Percentiles rank a stretch among this genome's conserved stretches.
Conservation (phyloP, 345 rosid species). For the Triadica sebifera region DNA sequence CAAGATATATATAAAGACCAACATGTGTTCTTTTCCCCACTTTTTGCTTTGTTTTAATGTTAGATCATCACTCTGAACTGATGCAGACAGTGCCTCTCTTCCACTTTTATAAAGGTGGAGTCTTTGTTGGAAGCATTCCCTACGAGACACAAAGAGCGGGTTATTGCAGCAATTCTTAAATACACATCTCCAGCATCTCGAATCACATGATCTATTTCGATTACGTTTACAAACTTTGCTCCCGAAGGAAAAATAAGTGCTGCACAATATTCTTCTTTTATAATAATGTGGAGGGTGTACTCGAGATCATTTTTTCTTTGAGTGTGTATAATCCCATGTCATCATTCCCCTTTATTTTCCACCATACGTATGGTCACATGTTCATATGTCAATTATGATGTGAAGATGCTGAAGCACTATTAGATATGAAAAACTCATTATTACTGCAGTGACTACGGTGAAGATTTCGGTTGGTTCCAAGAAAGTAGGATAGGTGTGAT, state of each 20-base stretch:
- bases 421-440: not conserved
- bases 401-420: not conserved
- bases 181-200: conserved; percentile 43
- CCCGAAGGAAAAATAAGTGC: not conserved
- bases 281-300: not conserved
- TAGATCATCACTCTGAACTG: conserved; percentile 6
- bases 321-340: not conserved
- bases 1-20: not conserved
- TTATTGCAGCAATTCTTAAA: conserved; percentile 61
- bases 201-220: conserved; percentile 22
- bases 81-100: conserved; percentile 84
- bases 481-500: not conserved
- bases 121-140: conserved; percentile 73
- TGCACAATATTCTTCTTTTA: not conserved
- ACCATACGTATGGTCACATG: not conserved
- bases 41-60: not conserved
- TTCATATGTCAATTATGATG: not conserved
- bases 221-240: conserved; percentile 14
- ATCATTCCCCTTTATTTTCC: not conserved
- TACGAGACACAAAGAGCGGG: conserved; percentile 83
- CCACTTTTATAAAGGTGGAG: conserved; percentile 81
- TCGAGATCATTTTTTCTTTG: not conserved
- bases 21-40: not conserved
- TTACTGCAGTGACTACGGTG: not conserved
- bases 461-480: not conserved